A percentile compares a stretch with the other conserved stretches of the same genome.
These are phyloP conservation scores for Aspergillus japonicus DNA, from an alignment of 2,329 filamentous ascomycete species.

Conservation along the genomic window DNA sequence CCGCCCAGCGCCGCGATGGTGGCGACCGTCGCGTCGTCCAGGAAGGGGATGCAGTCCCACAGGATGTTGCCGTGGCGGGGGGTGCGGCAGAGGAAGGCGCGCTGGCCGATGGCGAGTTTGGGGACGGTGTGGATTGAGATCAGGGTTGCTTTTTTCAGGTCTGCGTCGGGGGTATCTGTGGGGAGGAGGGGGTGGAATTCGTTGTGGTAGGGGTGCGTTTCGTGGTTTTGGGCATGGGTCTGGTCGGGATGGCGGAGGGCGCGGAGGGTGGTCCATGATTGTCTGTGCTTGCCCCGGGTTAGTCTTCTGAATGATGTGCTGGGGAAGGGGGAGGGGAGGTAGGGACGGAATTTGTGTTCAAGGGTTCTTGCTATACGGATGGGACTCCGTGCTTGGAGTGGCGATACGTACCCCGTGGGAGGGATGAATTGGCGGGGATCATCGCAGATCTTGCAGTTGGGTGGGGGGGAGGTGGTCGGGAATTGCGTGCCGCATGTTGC, in stretches of 20 bases:
- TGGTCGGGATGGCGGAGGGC: slow-evolving; percentile 15
- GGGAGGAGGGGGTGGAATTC: background rate
- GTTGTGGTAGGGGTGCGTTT: too few species aligned
- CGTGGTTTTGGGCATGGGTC: too few species aligned
- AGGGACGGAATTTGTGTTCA: background rate
- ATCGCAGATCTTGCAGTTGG: slow-evolving; percentile 33
- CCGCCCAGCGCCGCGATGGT: slow-evolving; percentile 63
- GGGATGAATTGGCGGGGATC: slow-evolving; percentile 33
- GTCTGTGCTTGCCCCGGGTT: slow-evolving; percentile 7
- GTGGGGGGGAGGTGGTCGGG: slow-evolving; percentile 13
- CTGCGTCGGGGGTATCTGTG: slow-evolving; percentile 8
- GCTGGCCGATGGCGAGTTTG: slow-evolving; percentile 71
- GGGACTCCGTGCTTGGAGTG: too few species aligned
- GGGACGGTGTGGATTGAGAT: slow-evolving; percentile 41
- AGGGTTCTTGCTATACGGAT: too few species aligned
- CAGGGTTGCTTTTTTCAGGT: slow-evolving; percentile 14
- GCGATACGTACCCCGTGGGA: slow-evolving; percentile 21
- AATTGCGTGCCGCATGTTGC: slow-evolving; percentile 30
- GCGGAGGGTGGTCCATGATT: slow-evolving; percentile 33
- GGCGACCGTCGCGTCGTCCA: slow-evolving; percentile 63
- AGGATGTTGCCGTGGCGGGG: slow-evolving; percentile 66
- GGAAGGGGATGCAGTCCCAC: slow-evolving; percentile 73
- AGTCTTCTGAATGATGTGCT: too few species aligned
- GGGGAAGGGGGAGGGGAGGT: background rate
- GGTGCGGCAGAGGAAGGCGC: slow-evolving; percentile 67